A percentile compares a stretch with the other conserved stretches of the same genome.
Evolutionary conservation across 2,329 filamentous ascomycete genomes (phyloP).

Genomic region (Botryotinia narcissicola): DNA sequence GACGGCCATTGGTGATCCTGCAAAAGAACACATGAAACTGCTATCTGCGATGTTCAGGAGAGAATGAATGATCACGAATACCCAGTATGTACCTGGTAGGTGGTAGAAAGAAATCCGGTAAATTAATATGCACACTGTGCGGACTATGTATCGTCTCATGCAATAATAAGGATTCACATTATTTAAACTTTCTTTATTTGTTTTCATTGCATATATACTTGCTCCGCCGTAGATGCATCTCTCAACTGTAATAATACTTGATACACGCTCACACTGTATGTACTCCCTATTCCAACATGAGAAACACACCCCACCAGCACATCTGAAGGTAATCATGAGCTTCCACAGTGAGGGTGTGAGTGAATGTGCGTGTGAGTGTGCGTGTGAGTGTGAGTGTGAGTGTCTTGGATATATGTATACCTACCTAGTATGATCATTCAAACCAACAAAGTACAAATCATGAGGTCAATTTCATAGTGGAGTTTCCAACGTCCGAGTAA

Average conservation of each 20-base stretch:
- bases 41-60: not conserved
- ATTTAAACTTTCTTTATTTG: not conserved
- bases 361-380: too few relatives aligned
- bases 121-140: not conserved
- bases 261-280: too few relatives aligned
- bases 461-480: not conserved
- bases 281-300: not conserved
- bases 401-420: not conserved
- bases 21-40: not conserved
- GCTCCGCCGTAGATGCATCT: not conserved
- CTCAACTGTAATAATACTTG: too few relatives aligned
- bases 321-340: not conserved
- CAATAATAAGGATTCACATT: not conserved
- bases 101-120: not conserved
- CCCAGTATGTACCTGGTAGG: too few relatives aligned
- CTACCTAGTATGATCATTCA: not conserved
- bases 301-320: not conserved
- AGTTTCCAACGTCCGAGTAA: too few relatives aligned
- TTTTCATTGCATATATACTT: not conserved
- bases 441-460: not conserved
- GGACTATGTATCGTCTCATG: not conserved
- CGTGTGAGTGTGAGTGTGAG: too few relatives aligned
- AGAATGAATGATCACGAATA: not conserved
- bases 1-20: not conserved
- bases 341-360: not conserved